phyloP scores from a whole-genome alignment of 352 stramenopile species.

The Globisporangium iwayamae region DNA sequence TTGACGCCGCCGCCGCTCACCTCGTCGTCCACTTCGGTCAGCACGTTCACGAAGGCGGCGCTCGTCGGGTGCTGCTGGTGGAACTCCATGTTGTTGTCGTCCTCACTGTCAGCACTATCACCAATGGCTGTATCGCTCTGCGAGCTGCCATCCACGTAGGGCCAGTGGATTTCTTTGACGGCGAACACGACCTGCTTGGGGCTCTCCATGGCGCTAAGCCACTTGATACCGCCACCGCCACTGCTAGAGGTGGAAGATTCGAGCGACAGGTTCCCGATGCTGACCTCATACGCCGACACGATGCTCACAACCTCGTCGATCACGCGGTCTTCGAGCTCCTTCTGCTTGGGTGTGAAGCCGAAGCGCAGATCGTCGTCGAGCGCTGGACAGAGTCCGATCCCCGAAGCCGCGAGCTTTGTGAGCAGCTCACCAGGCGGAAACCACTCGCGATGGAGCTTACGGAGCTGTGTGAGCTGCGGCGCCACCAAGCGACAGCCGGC shows the following conservation, averaged over 20 bases:
- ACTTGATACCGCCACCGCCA: slow-evolving; percentile 17
- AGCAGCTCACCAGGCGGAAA: slow-evolving; percentile 59
- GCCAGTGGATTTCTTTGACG: slow-evolving; percentile 75
- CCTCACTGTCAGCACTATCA: slow-evolving; percentile 1
- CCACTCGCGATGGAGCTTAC: slow-evolving; percentile 29
- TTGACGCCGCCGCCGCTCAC: slow-evolving; percentile 58
- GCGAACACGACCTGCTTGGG: slow-evolving; percentile 65
- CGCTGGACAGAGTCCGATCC: slow-evolving; percentile 59
- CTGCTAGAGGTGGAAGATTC: slow-evolving; percentile 14
- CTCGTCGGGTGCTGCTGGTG: slow-evolving; percentile 24
- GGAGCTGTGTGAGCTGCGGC: slow-evolving; percentile 43
- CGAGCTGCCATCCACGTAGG: slow-evolving; percentile 41
- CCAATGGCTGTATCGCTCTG: slow-evolving; percentile 11
- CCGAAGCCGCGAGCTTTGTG: slow-evolving; percentile 43
- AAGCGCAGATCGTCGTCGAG: slow-evolving; percentile 32
- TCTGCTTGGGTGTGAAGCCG: slow-evolving; percentile 47
- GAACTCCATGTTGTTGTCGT: slow-evolving; percentile 1
- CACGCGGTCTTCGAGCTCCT: slow-evolving; percentile 64
- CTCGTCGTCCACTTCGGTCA: slow-evolving; percentile 68
- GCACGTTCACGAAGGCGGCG: slow-evolving; percentile 47
- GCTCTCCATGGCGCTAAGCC: slow-evolving; percentile 33
- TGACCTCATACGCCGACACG: slow-evolving; percentile 60
- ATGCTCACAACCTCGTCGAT: slow-evolving; percentile 68
- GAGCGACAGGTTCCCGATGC: slow-evolving; percentile 32
- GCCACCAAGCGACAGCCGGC: slow-evolving; percentile 52